Percentiles rank a stretch among this genome's conserved stretches.
phyloP scores from a whole-genome alignment of 2,329 filamentous ascomycete genomes.

The Intubia oerlemansii region DNA sequence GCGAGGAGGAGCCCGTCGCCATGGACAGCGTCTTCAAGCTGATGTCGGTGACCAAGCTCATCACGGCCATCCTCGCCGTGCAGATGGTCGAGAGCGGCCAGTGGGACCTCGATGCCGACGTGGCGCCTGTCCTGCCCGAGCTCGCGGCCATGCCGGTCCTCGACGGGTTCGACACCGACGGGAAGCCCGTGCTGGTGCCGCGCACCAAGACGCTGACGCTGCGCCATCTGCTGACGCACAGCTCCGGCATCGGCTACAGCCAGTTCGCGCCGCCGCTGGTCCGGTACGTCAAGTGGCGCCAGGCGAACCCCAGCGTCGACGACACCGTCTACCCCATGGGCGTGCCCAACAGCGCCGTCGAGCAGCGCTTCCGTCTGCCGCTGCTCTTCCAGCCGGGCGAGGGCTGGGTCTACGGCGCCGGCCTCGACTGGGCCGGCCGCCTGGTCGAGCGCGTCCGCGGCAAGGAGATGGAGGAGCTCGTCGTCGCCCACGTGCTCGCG shows the following conservation, averaged over 20 bases:
- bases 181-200: slow-evolving; percentile 1
- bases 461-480: slow-evolving; percentile 5
- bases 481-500: slow-evolving; percentile 5
- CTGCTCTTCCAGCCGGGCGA: slow-evolving; percentile 7
- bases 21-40: slow-evolving; percentile 14
- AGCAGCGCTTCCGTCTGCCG: slow-evolving; percentile 5
- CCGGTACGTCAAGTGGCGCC: slow-evolving; percentile 1
- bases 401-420: slow-evolving; percentile 8
- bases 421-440: slow-evolving; percentile 7
- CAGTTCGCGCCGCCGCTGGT: slow-evolving; percentile 5
- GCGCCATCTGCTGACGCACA: slow-evolving; percentile 7
- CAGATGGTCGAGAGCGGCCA: slow-evolving; percentile 25
- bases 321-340: slow-evolving; percentile 1
- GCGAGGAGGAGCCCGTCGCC: slow-evolving; percentile 5
- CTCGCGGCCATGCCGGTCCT: slow-evolving; percentile 7
- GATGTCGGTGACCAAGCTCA: slow-evolving; percentile 19
- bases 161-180: slow-evolving; percentile 1
- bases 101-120: slow-evolving; percentile 22
- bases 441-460: slow-evolving; percentile 5
- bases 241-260: slow-evolving; percentile 7
- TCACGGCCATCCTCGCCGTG: slow-evolving; percentile 22
- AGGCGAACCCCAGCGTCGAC: slow-evolving; percentile 1
- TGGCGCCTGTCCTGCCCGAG: slow-evolving; percentile 11
- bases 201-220: slow-evolving; percentile 6
- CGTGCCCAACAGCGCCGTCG: slow-evolving; percentile 1